Base-by-base conservation (phyloP, 495 filamentous ascomycete species). In the Hypomontagnella submonticulosa region DNA sequence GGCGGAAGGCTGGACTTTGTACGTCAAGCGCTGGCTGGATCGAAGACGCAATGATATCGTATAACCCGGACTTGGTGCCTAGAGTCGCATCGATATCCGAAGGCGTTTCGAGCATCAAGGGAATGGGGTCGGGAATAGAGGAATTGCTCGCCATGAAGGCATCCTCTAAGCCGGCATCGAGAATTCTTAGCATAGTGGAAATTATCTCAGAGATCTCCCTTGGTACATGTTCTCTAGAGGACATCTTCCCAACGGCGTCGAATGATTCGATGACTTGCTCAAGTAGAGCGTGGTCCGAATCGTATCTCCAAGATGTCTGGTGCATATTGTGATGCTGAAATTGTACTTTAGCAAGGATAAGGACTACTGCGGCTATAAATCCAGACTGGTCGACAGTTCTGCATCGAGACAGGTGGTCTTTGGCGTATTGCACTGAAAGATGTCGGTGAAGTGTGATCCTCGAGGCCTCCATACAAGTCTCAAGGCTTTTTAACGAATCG, bases 21-120 rank as follows among this genome's bases (percentile, higher is more conserved):
- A 27, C 10, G 16, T 44, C 53, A 44, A 57, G 53, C 18, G 19
- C 38, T 43, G 38, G 38, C 38, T 33, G 53, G 12, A 57, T 43
- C 23, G 53, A 57, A 42, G 53, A 44, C 8, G 20, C 38, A 42
- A 57, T 42, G 18, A 57, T 57, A 44, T 57, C 53, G 43, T 57
- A 18, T 9, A 55, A 16, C n/a, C 38, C 53, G 15, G 19, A 41
- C 23, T 42, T 44, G n/a, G 23, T 33, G 19, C 7, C 19, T 11
- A 18, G 10, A 27, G 18, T 38, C 7, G 32, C 23, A 3, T 27
- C 53, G 12, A 38, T 3, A 38, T 30, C 23, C 12, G n/a, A 44
- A 9, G 15, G 37, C 23, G 7, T 12, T 57, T 38, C 53, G 4
- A 18, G 1, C 15, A 30, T 15, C 23, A 27, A 27, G 6, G 23